A percentile compares a stretch with the other conserved stretches of the same genome.
These are phyloP conservation scores for Hypoxylon trugodes DNA, from an alignment of 495 filamentous ascomycete species.

Conservation along the genomic window DNA sequence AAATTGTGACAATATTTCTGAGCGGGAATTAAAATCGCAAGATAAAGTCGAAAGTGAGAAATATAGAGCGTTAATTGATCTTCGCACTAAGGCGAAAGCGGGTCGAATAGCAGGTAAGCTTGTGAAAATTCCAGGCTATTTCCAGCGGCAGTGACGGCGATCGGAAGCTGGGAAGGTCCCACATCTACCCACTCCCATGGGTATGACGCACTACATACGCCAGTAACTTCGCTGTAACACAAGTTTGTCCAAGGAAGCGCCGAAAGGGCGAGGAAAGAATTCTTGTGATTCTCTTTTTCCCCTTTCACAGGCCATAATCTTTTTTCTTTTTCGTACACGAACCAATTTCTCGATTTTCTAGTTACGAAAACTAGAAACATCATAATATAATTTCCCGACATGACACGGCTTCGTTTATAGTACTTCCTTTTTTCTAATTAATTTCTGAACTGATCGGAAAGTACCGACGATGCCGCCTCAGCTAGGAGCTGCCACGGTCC, in stretches of 20 bases:
- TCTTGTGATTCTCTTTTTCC: too few relatives aligned
- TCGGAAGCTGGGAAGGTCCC: conserved; percentile 23
- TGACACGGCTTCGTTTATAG: conserved; percentile 19
- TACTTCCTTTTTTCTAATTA: conserved; percentile 13
- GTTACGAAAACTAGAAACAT: too few relatives aligned
- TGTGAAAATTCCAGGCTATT: conserved; percentile 19
- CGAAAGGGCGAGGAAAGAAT: conserved; percentile 18
- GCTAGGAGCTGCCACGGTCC: conserved; percentile 29
- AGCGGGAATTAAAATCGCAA: conserved; percentile 5
- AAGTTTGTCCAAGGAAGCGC: conserved; percentile 32
- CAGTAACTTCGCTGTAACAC: conserved; percentile 24
- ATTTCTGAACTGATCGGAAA: background rate
- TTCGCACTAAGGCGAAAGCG: conserved; percentile 10
- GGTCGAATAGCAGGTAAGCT: conserved; percentile 9
- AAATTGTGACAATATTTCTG: background rate
- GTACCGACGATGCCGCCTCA: conserved; percentile 23
- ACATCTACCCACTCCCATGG: conserved; percentile 12
- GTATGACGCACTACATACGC: conserved; percentile 34
- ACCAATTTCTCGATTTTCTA: too few relatives aligned
- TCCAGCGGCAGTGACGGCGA: conserved; percentile 18
- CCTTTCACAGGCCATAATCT: too few relatives aligned
- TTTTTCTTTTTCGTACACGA: too few relatives aligned
- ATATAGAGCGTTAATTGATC: conserved; percentile 2
- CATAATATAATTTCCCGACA: background rate
- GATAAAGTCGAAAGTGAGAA: background rate